Evolutionary conservation across 805 yeast genomes (phyloP).

Genomic region (Scheffersomyces spartinae): DNA sequence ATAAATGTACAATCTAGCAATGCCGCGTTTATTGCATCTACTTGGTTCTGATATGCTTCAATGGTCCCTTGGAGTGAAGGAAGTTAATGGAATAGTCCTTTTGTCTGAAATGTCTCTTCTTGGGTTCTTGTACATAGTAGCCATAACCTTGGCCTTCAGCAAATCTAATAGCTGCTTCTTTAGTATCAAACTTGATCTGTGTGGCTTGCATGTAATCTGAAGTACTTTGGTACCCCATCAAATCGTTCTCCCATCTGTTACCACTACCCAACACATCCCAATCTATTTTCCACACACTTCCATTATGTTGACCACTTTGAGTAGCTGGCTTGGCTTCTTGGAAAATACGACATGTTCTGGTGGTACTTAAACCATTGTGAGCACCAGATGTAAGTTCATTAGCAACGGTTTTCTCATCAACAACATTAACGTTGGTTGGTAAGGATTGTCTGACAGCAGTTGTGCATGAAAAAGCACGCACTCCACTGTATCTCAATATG

Average conservation of each 20-base stretch:
- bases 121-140: slow-evolving; percentile 73
- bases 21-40: slow-evolving; percentile 14
- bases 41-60: slow-evolving; percentile 75
- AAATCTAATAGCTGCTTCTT: slow-evolving; percentile 67
- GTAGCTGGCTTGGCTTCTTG: slow-evolving; percentile 73
- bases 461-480: slow-evolving; percentile 15
- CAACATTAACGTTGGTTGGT: slow-evolving; percentile 14
- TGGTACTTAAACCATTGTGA: slow-evolving; percentile 48
- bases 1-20: slow-evolving; percentile 1
- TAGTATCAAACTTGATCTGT: slow-evolving; percentile 57
- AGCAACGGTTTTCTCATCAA: slow-evolving; percentile 13
- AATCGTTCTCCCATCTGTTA: slow-evolving; percentile 81
- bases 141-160: slow-evolving; percentile 84
- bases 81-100: slow-evolving; percentile 70
- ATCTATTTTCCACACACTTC: slow-evolving; percentile 60
- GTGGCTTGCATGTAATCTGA: slow-evolving; percentile 79
- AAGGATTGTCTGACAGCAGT: slow-evolving; percentile 9
- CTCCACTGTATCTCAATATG: slow-evolving; percentile 8
- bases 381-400: slow-evolving; percentile 70
- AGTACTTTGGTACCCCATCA: slow-evolving; percentile 75
- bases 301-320: slow-evolving; percentile 54
- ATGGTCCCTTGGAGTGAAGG: slow-evolving; percentile 53
- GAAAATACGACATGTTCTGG: slow-evolving; percentile 65
- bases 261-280: slow-evolving; percentile 74
- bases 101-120: slow-evolving; percentile 57